Conservation (phyloP, 2,329 filamentous ascomycete species). For the Laburnicola sp. region DNA sequence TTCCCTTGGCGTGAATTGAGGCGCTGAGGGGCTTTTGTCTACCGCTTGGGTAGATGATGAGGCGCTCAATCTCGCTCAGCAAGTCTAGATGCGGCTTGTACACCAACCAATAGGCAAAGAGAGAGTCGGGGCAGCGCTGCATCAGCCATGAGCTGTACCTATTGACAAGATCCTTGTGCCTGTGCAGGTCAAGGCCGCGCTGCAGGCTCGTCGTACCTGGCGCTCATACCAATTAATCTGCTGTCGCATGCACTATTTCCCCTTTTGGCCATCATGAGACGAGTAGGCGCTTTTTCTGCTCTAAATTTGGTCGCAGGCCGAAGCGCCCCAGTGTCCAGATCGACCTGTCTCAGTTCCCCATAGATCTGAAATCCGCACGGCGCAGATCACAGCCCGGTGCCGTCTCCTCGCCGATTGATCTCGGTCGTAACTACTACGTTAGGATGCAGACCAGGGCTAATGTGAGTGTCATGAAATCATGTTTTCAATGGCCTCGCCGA, state of each 20-base stretch:
- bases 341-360: background rate
- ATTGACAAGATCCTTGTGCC: too few relatives aligned
- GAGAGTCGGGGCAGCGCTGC: too few relatives aligned
- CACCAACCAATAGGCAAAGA: too few relatives aligned
- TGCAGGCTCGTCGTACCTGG: background rate
- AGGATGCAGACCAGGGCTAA: background rate
- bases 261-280: slow-evolving; percentile 12
- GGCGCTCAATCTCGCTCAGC: too few relatives aligned
- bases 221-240: background rate
- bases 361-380: background rate
- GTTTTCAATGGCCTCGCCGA: too few relatives aligned
- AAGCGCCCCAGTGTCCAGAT: background rate
- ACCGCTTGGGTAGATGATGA: too few relatives aligned
- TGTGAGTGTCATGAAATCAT: too few relatives aligned
- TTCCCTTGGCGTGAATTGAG: too few relatives aligned
- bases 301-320: background rate
- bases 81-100: too few relatives aligned
- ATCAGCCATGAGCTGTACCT: too few relatives aligned
- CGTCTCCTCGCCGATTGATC: background rate
- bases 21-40: too few relatives aligned
- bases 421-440: background rate
- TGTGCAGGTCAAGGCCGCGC: too few relatives aligned
- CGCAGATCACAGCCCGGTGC: background rate
- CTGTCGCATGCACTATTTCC: slow-evolving; percentile 14
- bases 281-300: background rate